Evolutionary conservation across 2,329 filamentous ascomycete species (phyloP), one percentile per base, ranked within the genome.

Genomic region (Penicillium capsulatum): DNA sequence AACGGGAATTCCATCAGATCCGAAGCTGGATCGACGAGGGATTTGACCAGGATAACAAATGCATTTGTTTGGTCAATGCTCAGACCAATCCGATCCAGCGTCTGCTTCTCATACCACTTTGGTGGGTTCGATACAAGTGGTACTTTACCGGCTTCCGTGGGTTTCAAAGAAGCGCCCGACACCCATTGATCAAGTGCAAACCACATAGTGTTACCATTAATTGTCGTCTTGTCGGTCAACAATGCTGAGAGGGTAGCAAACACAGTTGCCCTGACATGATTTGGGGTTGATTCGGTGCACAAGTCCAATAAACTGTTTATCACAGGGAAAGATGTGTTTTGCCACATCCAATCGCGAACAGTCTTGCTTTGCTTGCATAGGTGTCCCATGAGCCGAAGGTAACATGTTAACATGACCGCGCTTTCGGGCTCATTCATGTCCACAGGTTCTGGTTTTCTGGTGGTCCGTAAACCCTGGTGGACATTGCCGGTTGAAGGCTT

Each of bases 321-420:
- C 28, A 96, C 70, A 50, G 80, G 81, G 53, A 86, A 83, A 4
- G 73, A 76, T 15, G 81, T 76, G 42, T 79, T 70, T 29, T 80
- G 75, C 15, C 94, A 69, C 43, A 97, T 74, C 72, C 84, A 95
- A 22, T 77, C 68, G 34, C 91, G 78, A 1, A 88, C 84, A 14
- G 73, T 70, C 42, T 77, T 72, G 57, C 87, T 95, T 58, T 91
- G 81, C 15, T 77, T 74, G 46, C 84, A 83, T 7, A 98, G 72
- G 62, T 94, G 88, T 3, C 87, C 80, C 54, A 95, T 85, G 4
- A 98, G 75, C 19, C 91, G 81, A 36, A 98, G 74, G 61, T 97
- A 97, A 53, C 88, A 91, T 59, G 96, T 89, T 17, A 98, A 74
- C 87, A 98, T 96, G 67, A 95, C 86, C n/a, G 84, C 83, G 28